These are phyloP conservation scores for Eleusine coracana DNA, from an alignment of 176 grass and related monocot genomes.

Conservation along the genomic window DNA sequence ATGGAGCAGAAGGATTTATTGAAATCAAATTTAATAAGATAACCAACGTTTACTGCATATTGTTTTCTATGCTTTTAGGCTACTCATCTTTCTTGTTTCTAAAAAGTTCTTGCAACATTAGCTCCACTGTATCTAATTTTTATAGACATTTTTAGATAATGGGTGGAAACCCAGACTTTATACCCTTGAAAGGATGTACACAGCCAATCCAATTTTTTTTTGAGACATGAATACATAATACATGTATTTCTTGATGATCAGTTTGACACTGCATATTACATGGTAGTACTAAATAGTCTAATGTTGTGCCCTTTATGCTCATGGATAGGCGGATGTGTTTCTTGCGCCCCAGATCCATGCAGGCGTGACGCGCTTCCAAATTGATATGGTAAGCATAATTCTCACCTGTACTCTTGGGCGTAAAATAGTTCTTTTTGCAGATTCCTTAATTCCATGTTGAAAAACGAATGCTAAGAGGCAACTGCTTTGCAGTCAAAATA, in stretches of 20 bases:
- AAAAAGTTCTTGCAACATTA: not conserved
- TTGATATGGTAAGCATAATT: conserved; percentile 65
- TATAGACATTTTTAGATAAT: too few species aligned
- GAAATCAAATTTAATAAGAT: not conserved
- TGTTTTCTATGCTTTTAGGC: not conserved
- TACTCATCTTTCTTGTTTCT: not conserved
- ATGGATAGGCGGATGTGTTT: conserved; percentile 73
- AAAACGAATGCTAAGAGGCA: not conserved
- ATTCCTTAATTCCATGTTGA: not conserved
- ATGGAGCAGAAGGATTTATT: not conserved
- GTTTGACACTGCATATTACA: not conserved
- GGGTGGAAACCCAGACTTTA: too few species aligned
- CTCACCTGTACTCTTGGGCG: not conserved
- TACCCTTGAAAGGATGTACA: too few species aligned
- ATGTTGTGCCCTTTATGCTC: conserved; percentile 15
- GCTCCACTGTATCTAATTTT: not conserved
- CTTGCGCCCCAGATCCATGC: conserved; percentile 68
- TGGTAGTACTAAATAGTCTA: not conserved
- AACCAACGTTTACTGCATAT: conserved; percentile 5
- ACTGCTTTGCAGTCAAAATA: conserved; percentile 60
- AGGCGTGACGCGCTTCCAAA: conserved; percentile 60
- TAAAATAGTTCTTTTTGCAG: not conserved
- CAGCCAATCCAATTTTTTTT: too few species aligned
- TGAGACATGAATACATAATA: not conserved
- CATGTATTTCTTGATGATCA: not conserved